Evolutionary conservation across 345 rosid genomes (phyloP).

Genomic region (Clausena lansium): DNA sequence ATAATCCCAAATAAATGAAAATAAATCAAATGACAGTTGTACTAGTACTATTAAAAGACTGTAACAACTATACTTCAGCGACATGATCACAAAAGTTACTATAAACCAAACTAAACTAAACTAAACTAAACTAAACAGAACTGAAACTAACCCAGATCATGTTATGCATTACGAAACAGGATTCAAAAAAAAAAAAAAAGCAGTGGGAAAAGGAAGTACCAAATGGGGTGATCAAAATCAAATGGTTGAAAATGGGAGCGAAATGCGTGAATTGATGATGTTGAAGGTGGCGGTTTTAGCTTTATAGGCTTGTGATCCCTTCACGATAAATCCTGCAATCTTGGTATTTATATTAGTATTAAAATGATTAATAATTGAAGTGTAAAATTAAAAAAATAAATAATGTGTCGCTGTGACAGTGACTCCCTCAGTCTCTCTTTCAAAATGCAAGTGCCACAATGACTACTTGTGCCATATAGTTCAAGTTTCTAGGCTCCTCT

Average conservation of each 20-base stretch:
- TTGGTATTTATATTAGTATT: not conserved
- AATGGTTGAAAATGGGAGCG: constrained; percentile 20
- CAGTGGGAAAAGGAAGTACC: not conserved
- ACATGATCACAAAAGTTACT: constrained; percentile 19
- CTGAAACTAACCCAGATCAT: constrained; percentile 22
- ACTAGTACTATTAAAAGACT: constrained; percentile 19
- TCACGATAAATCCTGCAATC: constrained; percentile 44
- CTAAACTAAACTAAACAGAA: constrained; percentile 10
- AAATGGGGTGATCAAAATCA: constrained; percentile 15
- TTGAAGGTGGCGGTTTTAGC: constrained; percentile 26
- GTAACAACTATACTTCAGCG: constrained; percentile 29
- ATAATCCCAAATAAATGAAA: constrained; percentile 1
- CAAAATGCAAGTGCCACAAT: not conserved
- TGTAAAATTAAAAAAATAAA: not conserved
- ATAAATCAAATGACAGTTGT: constrained; percentile 26
- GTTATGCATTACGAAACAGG: constrained; percentile 10
- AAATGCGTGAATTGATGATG: constrained; percentile 37
- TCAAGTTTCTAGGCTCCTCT: constrained; percentile 26
- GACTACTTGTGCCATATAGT: not conserved
- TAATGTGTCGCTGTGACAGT: not conserved
- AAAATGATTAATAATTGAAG: not conserved
- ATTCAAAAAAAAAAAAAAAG: constrained; percentile 8
- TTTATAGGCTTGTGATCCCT: constrained; percentile 39
- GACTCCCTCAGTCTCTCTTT: not conserved
- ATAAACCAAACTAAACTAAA: not conserved